Conservation (phyloP, 768 basidiomycete genomes). For the Fomitopsis serialis region DNA sequence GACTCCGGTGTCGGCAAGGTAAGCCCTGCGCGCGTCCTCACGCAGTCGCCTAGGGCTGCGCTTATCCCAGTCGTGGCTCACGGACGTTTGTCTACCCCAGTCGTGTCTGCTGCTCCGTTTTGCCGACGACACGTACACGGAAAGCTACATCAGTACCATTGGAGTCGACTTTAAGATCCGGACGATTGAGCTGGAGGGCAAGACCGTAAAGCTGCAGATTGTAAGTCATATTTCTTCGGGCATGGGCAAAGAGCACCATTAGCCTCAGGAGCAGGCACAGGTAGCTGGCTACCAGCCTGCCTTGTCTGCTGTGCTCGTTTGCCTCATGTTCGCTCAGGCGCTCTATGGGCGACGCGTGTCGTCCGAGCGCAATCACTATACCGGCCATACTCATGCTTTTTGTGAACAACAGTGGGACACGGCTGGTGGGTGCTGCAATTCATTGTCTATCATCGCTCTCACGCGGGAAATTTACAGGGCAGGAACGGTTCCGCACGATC, state of each 20-base stretch:
- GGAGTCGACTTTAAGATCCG: conserved; percentile 99
- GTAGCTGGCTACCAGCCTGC: too few relatives aligned
- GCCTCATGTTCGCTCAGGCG: too few relatives aligned
- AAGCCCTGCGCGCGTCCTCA: conserved; percentile 10
- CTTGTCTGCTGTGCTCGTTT: too few relatives aligned
- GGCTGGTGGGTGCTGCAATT: conserved; percentile 48
- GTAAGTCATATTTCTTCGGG: conserved; percentile 41
- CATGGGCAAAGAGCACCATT: too few relatives aligned
- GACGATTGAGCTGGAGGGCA: conserved; percentile 97
- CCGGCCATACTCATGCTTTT: not conserved
- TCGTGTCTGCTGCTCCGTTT: conserved; percentile 90
- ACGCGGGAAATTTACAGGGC: conserved; percentile 43
- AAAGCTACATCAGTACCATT: conserved; percentile 96
- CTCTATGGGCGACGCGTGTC: too few relatives aligned
- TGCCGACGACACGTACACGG: conserved; percentile 96
- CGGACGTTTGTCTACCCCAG: conserved; percentile 30
- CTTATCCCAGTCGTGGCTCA: not conserved
- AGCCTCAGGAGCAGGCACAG: too few relatives aligned
- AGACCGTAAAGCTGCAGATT: conserved; percentile 98
- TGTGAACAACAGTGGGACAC: conserved; percentile 81
- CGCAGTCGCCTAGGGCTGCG: not conserved
- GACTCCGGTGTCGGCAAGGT: conserved; percentile 96
- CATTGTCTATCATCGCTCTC: not conserved
- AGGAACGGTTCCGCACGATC: conserved; percentile 98
- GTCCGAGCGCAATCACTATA: too few relatives aligned